Evolutionary conservation across 2,329 filamentous ascomycete species (phyloP).

Genomic region (Rhexocercosporidium sp.): DNA sequence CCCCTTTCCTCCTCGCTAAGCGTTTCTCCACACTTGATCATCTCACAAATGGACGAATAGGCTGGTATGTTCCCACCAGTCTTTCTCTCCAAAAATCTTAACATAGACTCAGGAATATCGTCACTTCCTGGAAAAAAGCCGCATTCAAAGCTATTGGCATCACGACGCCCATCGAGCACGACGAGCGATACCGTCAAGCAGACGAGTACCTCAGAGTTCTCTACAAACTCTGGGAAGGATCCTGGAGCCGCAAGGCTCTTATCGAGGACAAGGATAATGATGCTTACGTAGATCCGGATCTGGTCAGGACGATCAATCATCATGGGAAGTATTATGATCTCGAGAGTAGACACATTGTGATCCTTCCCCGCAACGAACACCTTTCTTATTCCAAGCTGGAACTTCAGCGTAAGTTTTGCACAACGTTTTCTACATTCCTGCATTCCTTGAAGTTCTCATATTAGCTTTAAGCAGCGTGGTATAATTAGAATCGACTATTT

Average conservation of each 20-base stretch:
- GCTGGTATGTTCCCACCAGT: slow-evolving; percentile 54
- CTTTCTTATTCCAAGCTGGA: slow-evolving; percentile 72
- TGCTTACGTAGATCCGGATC: slow-evolving; percentile 55
- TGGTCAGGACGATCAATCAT: slow-evolving; percentile 70
- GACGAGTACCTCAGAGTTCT: slow-evolving; percentile 69
- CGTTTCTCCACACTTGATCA: slow-evolving; percentile 72
- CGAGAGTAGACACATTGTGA: slow-evolving; percentile 69
- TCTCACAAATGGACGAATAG: slow-evolving; percentile 63
- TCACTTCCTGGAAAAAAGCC: slow-evolving; percentile 66
- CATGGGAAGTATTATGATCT: slow-evolving; percentile 66
- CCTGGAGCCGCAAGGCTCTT: slow-evolving; percentile 64
- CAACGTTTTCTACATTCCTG: slow-evolving; percentile 57
- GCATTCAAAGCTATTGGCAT: slow-evolving; percentile 67
- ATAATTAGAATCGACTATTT: background rate
- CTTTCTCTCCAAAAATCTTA: background rate
- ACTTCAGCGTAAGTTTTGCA: slow-evolving; percentile 60
- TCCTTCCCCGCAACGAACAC: slow-evolving; percentile 70
- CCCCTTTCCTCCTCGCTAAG: slow-evolving; percentile 69
- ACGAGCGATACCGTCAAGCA: slow-evolving; percentile 66
- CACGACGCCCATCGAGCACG: slow-evolving; percentile 63
- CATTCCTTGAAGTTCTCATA: too few species aligned
- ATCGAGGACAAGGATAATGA: slow-evolving; percentile 40
- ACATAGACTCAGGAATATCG: slow-evolving; percentile 65
- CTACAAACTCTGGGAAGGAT: slow-evolving; percentile 71
- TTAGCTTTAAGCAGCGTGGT: background rate